Evolutionary conservation across 345 rosid species (phyloP).

Genomic region (Ceriops zippeliana): DNA sequence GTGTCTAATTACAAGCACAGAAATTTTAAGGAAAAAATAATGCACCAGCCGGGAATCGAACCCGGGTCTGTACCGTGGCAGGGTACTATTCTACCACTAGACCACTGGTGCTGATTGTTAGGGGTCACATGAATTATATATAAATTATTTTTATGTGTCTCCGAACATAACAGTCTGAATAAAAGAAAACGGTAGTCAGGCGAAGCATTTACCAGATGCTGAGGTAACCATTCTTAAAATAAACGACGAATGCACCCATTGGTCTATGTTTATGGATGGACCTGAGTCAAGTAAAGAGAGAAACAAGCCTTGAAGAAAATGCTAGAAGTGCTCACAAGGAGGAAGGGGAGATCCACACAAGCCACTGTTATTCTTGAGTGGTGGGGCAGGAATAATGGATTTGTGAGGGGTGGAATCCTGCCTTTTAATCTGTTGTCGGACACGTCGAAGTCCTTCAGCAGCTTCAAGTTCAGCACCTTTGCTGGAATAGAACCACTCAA

Average conservation of each 20-base stretch:
- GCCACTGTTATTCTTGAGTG: constrained; percentile 40
- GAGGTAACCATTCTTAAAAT: too few relatives aligned
- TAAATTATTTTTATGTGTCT: too few relatives aligned
- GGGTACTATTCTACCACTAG: constrained; percentile 77
- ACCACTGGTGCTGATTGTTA: constrained; percentile 51
- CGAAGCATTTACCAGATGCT: too few relatives aligned
- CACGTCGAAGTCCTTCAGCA: constrained; percentile 43
- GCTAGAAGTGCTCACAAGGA: constrained; percentile 34
- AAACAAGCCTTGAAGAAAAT: background rate
- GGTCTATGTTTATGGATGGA: too few relatives aligned
- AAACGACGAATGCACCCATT: too few relatives aligned
- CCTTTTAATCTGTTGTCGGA: constrained; percentile 41
- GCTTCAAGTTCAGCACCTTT: constrained; percentile 34
- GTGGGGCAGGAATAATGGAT: constrained; percentile 38
- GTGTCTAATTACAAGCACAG: too few relatives aligned
- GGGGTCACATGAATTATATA: too few relatives aligned
- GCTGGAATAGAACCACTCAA: constrained; percentile 40
- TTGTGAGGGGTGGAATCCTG: constrained; percentile 41
- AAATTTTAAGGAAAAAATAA: background rate
- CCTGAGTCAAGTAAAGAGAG: background rate
- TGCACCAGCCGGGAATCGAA: constrained; percentile 56
- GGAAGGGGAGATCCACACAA: constrained; percentile 55
- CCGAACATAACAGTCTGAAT: too few relatives aligned
- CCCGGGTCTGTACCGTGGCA: constrained; percentile 81
- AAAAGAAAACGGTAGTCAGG: too few relatives aligned